Evolutionary conservation across 1,284 basidiomycete genomes (phyloP).

Genomic region (Coniophora puteana): DNA sequence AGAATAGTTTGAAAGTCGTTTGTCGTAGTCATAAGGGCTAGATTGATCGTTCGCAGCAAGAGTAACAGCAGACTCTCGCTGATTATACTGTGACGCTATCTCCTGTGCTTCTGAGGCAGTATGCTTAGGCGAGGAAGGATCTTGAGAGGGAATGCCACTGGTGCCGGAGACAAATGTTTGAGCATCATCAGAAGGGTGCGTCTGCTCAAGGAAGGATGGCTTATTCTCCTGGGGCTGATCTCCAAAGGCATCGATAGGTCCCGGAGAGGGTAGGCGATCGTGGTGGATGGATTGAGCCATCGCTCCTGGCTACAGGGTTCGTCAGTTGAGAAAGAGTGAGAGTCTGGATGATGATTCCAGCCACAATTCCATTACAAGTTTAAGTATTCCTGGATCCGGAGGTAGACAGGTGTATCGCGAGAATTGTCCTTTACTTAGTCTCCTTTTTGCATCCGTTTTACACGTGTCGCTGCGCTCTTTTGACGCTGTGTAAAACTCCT

Average conservation of each 20-base stretch:
- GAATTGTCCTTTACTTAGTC: no score
- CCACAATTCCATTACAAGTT: no score
- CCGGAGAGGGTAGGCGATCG: slow-evolving; percentile 7
- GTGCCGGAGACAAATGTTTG: slow-evolving; percentile 18
- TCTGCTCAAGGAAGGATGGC: slow-evolving; percentile 15
- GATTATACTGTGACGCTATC: slow-evolving; percentile 24
- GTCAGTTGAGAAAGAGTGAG: not conserved
- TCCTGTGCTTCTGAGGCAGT: slow-evolving; percentile 19
- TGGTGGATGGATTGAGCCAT: slow-evolving; percentile 20
- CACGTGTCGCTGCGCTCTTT: no score
- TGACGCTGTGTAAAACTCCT: no score
- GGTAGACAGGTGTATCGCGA: no score
- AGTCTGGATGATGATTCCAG: no score
- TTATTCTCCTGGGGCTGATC: slow-evolving; percentile 18
- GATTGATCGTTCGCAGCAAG: slow-evolving; percentile 11
- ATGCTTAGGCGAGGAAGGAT: slow-evolving; percentile 6
- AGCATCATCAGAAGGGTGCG: slow-evolving; percentile 16
- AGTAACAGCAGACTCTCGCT: slow-evolving; percentile 12
- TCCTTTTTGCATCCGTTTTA: no score
- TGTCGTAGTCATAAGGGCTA: slow-evolving; percentile 12
- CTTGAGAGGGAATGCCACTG: slow-evolving; percentile 14
- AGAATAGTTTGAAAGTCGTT: slow-evolving; percentile 6
- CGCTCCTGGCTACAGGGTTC: slow-evolving; percentile 17
- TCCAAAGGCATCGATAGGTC: slow-evolving; percentile 22
- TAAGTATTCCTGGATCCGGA: no score